Base-by-base conservation (phyloP, 257 asterid genomes). In the Solanum chmielewskii region DNA sequence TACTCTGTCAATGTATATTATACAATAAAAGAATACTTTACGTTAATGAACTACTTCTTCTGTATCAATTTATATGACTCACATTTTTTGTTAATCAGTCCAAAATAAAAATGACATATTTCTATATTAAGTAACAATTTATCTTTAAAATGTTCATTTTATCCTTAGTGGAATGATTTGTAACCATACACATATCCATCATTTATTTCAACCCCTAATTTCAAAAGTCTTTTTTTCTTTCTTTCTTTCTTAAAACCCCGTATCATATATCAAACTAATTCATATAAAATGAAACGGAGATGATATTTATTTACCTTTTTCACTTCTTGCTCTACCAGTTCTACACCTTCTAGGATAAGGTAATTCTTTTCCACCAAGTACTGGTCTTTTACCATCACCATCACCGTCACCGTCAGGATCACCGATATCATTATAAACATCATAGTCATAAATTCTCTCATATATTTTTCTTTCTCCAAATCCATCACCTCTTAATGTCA, bases 271-370 rank as follows among this genome's bases (percentile, higher is more conserved):
- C 62, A 52, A 16, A 52, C 4, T 52, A 52, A 16, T 9, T 52
- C 0, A 52, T 52, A 18, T 16, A 52, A 52, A 52, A 16, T 49
- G 9, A 2, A 49, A 49, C 9, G 18, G 0, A 0, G 3, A 49
- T 37, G 59, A 49, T 25, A 2, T 41, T 2, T 18, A 11, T 33
- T 1, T 45, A 94, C 98, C 98, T 88, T 80, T 89, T 41, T 92
- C 1, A 33, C 92, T 85, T 78, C 62, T 88, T 6, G 93, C 92
- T 10, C 98, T 93, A 9, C 96, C 97, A 1, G 98, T 96, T 89
- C 98, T 91, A 89, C 97, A 93, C 6, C 98, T 94, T 25, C 98
- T 94, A 16, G 98, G 98, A 60, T 94, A 95, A 6, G 96, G 98
- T 27, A 47, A 88, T 5, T 91, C 83, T 14, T 91, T 41, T 6